Evolutionary conservation across 192 early-diverging fungal genomes (phyloP).

Genomic region (Allomyces macrogynus): DNA sequence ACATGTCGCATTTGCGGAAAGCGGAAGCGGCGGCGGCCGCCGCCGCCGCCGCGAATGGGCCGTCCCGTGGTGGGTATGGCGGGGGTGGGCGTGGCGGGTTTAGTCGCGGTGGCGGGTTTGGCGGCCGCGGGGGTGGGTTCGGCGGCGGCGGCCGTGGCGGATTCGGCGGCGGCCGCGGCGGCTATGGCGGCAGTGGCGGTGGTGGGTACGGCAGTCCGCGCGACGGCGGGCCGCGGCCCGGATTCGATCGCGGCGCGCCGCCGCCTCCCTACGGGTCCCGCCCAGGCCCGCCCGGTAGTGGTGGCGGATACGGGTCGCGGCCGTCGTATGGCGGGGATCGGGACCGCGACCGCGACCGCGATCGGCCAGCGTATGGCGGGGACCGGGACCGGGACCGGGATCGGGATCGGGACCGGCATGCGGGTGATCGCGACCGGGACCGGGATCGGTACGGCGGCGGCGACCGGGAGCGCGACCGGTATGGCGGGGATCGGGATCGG

Average conservation of each 20-base stretch:
- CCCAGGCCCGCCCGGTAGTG: neutral
- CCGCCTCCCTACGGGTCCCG: neutral
- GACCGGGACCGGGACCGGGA: constrained; percentile 15
- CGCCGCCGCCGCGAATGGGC: constrained; percentile 5
- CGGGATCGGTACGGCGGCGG: constrained; percentile 1
- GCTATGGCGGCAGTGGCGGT: constrained; percentile 14
- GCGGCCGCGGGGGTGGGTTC: constrained; percentile 13
- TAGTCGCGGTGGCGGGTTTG: constrained; percentile 13
- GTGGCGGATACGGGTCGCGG: neutral
- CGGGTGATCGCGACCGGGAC: constrained; percentile 3
- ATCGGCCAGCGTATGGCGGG: constrained; percentile 15
- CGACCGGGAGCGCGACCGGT: constrained; percentile 8
- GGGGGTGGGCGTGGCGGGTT: constrained; percentile 14
- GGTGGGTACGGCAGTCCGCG: constrained; percentile 18
- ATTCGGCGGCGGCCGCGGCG: constrained; percentile 9
- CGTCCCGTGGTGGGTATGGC: neutral
- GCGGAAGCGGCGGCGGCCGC: constrained; percentile 4
- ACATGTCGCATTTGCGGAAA: constrained; percentile 10
- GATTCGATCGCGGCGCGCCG: neutral
- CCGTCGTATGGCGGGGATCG: constrained; percentile 6
- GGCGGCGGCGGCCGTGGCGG: constrained; percentile 11
- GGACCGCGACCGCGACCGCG: constrained; percentile 14
- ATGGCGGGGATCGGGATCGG: constrained; percentile 6
- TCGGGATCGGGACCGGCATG: constrained; percentile 10
- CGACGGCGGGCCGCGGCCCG: neutral